Evolutionary conservation across 139 green algal genomes (phyloP).

Genomic region (Choricystis sp.): DNA sequence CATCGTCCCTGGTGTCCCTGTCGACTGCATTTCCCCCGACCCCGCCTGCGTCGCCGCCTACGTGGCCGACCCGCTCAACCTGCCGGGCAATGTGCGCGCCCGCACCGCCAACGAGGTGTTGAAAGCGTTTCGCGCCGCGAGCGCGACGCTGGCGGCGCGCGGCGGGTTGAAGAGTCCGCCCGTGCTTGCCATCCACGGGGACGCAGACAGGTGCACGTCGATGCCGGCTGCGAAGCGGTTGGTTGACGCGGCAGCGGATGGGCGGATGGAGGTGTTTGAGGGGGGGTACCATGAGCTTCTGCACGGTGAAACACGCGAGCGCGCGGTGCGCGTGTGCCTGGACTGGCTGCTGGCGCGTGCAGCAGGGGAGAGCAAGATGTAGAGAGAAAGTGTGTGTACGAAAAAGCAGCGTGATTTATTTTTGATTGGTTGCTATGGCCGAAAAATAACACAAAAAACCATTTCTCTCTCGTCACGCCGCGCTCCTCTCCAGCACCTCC

Average conservation of each 20-base stretch:
- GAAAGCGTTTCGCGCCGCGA: conserved; percentile 5
- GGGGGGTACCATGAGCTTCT: conserved; percentile 35
- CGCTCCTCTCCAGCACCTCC: neutral
- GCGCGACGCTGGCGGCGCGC: neutral
- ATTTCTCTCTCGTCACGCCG: too few species aligned
- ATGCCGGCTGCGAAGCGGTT: conserved; percentile 4
- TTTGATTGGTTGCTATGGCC: too few species aligned
- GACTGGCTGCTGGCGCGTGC: neutral
- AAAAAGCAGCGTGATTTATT: neutral
- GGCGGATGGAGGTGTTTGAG: conserved; percentile 4
- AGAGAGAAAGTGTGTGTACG: neutral
- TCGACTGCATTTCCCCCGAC: conserved; percentile 36
- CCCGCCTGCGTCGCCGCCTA: conserved; percentile 13
- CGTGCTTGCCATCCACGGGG: conserved; percentile 26
- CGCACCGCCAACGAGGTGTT: conserved; percentile 40
- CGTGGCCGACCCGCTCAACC: conserved; percentile 22
- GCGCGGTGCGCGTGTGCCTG: neutral
- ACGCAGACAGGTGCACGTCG: conserved; percentile 16
- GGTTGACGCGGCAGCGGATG: conserved; percentile 8
- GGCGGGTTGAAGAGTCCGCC: conserved; percentile 10
- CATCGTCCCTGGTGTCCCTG: conserved; percentile 43
- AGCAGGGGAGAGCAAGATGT: neutral
- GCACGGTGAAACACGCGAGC: neutral
- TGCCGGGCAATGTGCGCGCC: conserved; percentile 19
- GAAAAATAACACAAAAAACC: too few species aligned